Evolutionary conservation across 139 green algal species (phyloP), one percentile per base, ranked within the genome.

Genomic region (Micractinium conductrix): DNA sequence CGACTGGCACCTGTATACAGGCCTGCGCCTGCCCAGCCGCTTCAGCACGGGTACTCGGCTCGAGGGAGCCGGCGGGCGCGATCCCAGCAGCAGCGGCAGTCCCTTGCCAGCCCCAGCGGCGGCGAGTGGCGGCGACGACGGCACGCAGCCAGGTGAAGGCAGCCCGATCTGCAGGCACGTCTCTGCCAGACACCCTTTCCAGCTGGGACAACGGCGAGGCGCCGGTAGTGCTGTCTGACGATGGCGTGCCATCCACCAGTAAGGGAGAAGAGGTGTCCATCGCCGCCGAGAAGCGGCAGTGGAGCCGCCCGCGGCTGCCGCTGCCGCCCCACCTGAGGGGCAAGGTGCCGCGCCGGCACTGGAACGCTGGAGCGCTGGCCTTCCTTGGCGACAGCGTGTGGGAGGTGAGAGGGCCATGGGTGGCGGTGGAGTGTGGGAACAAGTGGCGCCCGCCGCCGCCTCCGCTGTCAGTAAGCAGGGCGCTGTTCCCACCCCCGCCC

Each of bases 311-410:
- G 63, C 50, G 74, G 2, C 50, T 92, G 35, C 87, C 89, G 4
- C 48, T 86, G 17, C 62, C 75, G 14, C 89, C 89, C 21, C 37
- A 90, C 55, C 79, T 92, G 53, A 35, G 78, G 1, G 85, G 89
- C 37, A 88, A 86, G n/a, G n/a, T 55, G 6, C 75, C 89, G 2
- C 45, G 82, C 17, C 76, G 70, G 40, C 81, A 79, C 30, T 93
- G 85, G 85, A 95, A 93, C 60, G 85, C 91, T 2, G 78, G 83
- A 19, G 73, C 90, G 9, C 74, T 95, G 24, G 89, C 91, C 4
- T 95, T 87, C 53, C 37, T 95, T 4, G 91, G 91, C 6, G 91
- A 94, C 72, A 78, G 72, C 12, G 92, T 95, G 2, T 94, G 92
- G 85, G 91, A 94, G 81, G 81, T 89, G n/a, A 55, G 76, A 7